These are phyloP conservation scores for Mortierella sp. DNA, from an alignment of 371 early-diverging fungal species.

Conservation along the genomic window DNA sequence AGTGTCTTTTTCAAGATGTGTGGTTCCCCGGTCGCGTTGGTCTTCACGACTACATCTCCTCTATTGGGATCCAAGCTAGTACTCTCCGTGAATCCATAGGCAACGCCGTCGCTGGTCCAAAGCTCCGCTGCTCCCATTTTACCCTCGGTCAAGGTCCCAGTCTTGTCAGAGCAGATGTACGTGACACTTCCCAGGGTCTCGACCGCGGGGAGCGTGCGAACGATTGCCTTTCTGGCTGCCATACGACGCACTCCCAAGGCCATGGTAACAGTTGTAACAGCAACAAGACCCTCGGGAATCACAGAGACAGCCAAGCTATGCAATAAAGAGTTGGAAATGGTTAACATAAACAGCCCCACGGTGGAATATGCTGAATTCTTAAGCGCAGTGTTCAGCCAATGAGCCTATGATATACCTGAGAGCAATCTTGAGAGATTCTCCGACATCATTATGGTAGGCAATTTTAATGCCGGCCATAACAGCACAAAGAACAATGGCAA, in stretches of 20 bases:
- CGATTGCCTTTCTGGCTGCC: constrained; percentile 83
- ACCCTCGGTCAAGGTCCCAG: constrained; percentile 95
- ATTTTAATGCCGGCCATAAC: constrained; percentile 88
- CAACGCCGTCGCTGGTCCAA: constrained; percentile 73
- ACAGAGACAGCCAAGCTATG: constrained; percentile 81
- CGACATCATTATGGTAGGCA: constrained; percentile 66
- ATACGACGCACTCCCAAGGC: constrained; percentile 90
- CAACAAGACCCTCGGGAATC: constrained; percentile 94
- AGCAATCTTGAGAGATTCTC: constrained; percentile 60
- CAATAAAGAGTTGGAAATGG: no score
- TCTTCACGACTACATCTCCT: constrained; percentile 64
- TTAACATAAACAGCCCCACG: no score
- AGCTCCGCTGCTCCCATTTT: constrained; percentile 84
- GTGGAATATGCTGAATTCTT: no score
- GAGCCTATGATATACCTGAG: no score
- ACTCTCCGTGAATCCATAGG: constrained; percentile 72
- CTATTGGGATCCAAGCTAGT: constrained; percentile 71
- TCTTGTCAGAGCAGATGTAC: constrained; percentile 94
- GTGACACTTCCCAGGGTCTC: constrained; percentile 95
- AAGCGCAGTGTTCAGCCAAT: no score
- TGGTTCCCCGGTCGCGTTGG: constrained; percentile 23
- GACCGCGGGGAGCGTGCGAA: constrained; percentile 87
- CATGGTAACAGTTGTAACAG: constrained; percentile 87
- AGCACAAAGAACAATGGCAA: constrained; percentile 77
- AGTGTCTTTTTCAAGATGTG: constrained; percentile 21